Percentiles rank a stretch among this genome's conserved stretches.
Evolutionary conservation across 306 rosid genomes (phyloP).

Genomic region (Vicia villosa): DNA sequence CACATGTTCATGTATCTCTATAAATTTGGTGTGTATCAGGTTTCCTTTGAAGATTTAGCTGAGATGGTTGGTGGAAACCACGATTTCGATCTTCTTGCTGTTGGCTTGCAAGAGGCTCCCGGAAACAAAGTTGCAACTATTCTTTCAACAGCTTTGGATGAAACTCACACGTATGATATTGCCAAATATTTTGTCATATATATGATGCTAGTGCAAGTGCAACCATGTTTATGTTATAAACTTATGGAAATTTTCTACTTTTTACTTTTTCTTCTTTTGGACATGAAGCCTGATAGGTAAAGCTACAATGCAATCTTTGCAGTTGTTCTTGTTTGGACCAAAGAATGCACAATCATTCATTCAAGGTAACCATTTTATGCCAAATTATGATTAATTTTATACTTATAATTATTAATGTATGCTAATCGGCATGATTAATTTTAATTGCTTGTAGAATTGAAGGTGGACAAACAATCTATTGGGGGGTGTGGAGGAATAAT

Average conservation of each 20-base stretch:
- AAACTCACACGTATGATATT: constrained; percentile 55
- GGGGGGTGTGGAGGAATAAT: constrained; percentile 75
- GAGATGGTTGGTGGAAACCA: constrained; percentile 53
- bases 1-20: too few species aligned
- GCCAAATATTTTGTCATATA: neutral
- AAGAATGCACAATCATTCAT: constrained; percentile 51
- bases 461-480: constrained; percentile 55
- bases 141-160: constrained; percentile 45
- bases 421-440: neutral
- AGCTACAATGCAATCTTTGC: constrained; percentile 75
- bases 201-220: neutral
- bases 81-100: constrained; percentile 62
- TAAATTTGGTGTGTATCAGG: constrained; percentile 32
- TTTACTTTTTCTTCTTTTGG: constrained; percentile 22
- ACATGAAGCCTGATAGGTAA: constrained; percentile 67
- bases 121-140: constrained; percentile 43
- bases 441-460: constrained; percentile 43
- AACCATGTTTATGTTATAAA: neutral
- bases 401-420: neutral
- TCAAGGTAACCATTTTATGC: constrained; percentile 44
- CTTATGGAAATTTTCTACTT: constrained; percentile 25
- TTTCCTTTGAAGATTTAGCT: constrained; percentile 54
- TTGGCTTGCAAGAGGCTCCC: constrained; percentile 86
- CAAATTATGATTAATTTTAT: neutral
- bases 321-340: constrained; percentile 68